These are phyloP conservation scores for Trametes cingulata DNA, from an alignment of 768 basidiomycete genomes.

Conservation along the genomic window DNA sequence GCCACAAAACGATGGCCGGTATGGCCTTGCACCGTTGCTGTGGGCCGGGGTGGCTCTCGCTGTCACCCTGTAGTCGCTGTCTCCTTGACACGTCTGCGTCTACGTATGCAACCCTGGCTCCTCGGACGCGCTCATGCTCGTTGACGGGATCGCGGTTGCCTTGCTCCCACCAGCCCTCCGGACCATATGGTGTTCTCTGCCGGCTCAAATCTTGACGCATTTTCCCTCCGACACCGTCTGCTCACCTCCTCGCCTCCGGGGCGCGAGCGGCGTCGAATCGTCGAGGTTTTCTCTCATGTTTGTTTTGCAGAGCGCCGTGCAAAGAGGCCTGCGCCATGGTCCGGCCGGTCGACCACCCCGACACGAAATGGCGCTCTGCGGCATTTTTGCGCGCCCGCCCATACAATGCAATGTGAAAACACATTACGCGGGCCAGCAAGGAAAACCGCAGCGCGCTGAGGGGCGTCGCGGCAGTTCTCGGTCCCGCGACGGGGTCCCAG, in stretches of 20 bases:
- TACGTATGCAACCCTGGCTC: background rate
- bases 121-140: background rate
- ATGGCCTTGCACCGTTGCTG: background rate
- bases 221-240: background rate
- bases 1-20: too few relatives aligned
- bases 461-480: slow-evolving; percentile 1
- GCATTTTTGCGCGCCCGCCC: background rate
- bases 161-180: background rate
- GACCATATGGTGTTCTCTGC: background rate
- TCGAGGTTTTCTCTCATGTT: background rate
- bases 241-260: background rate
- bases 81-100: background rate
- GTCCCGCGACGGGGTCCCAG: background rate
- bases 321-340: background rate
- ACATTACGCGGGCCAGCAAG: background rate
- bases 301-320: background rate
- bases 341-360: background rate
- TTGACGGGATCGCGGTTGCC: background rate
- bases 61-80: background rate
- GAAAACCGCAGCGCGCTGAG: background rate
- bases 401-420: background rate
- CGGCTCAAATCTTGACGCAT: background rate
- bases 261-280: background rate
- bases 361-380: background rate
- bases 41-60: background rate